phyloP scores from a whole-genome alignment of 2,329 filamentous ascomycete genomes.

The Waltergamsia citrina region DNA sequence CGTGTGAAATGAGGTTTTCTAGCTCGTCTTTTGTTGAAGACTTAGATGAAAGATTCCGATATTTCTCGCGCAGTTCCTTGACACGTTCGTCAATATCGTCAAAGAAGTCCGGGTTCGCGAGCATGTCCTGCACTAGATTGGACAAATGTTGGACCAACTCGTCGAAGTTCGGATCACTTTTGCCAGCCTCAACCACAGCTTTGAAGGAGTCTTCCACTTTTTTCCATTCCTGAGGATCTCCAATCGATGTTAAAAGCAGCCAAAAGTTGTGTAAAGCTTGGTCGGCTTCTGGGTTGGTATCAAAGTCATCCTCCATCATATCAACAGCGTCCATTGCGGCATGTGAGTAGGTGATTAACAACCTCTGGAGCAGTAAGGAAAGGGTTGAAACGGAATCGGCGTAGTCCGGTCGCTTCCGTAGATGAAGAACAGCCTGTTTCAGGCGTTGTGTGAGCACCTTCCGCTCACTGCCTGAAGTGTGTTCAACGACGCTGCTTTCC shows the following conservation, averaged over 20 bases:
- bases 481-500: conserved; percentile 61
- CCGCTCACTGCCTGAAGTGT: conserved; percentile 62
- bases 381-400: conserved; percentile 76
- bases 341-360: conserved; percentile 68
- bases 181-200: conserved; percentile 61
- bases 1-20: conserved; percentile 60
- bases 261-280: conserved; percentile 72
- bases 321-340: conserved; percentile 58
- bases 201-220: conserved; percentile 59
- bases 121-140: conserved; percentile 65
- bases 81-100: conserved; percentile 56
- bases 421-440: conserved; percentile 63
- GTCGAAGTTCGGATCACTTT: conserved; percentile 76
- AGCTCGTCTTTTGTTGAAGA: conserved; percentile 64
- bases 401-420: conserved; percentile 73
- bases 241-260: conserved; percentile 71
- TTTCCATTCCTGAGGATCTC: conserved; percentile 66
- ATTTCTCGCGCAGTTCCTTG: conserved; percentile 38
- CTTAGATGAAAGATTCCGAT: conserved; percentile 55
- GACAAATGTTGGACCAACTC: conserved; percentile 64
- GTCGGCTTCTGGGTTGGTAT: conserved; percentile 66
- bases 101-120: conserved; percentile 81
- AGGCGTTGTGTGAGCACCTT: conserved; percentile 66
- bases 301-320: conserved; percentile 59
- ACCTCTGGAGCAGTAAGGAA: conserved; percentile 65